Evolutionary conservation across 2,329 filamentous ascomycete species (phyloP).

Genomic region (Trichophyton schoenleinii): DNA sequence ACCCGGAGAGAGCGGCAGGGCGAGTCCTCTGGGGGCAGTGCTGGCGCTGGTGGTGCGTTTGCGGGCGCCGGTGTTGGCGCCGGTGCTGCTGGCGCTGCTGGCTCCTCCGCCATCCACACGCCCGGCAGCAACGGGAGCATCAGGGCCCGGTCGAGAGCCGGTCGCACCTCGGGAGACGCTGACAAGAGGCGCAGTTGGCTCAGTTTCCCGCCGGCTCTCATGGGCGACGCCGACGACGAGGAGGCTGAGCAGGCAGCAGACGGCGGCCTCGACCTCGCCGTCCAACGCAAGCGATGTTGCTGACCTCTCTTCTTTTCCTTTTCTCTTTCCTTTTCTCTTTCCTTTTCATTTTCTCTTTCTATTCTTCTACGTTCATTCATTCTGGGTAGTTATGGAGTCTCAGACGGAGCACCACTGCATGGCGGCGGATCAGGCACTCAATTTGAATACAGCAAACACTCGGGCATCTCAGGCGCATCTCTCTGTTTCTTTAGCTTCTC

Average conservation of each 20-base stretch:
- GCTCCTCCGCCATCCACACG: too few species aligned
- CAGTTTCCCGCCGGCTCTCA: constrained; percentile 42
- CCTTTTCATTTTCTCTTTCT: not conserved
- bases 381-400: not conserved
- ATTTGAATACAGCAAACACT: not conserved
- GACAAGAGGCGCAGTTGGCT: constrained; percentile 58
- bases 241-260: not conserved
- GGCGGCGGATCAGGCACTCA: not conserved
- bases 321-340: not conserved
- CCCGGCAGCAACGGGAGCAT: constrained; percentile 16
- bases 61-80: too few species aligned
- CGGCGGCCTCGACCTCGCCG: not conserved
- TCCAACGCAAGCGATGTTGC: not conserved
- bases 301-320: not conserved
- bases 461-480: not conserved
- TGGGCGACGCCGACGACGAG: not conserved
- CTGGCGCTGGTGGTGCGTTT: too few species aligned
- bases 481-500: not conserved
- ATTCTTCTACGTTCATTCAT: not conserved
- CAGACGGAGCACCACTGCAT: not conserved
- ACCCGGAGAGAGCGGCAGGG: constrained; percentile 41
- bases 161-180: constrained; percentile 49
- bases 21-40: constrained; percentile 28
- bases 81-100: constrained; percentile 14
- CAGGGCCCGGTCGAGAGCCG: constrained; percentile 29